Evolutionary conservation across 805 yeast genomes (phyloP).

Genomic region (Ogataea dorogensis): DNA sequence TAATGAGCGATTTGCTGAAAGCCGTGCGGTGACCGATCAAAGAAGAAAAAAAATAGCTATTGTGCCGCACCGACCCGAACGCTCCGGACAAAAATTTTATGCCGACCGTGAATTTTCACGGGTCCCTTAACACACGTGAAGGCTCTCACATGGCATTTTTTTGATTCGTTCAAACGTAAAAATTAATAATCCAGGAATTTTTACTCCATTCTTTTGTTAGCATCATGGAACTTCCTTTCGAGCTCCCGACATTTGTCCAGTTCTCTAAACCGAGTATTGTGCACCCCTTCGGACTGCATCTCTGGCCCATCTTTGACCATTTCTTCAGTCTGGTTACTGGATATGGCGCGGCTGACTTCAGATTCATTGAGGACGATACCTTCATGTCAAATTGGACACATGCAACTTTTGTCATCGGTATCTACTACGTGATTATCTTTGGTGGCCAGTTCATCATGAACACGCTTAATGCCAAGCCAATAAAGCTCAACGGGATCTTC

Average conservation of each 20-base stretch:
- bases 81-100: too few species aligned
- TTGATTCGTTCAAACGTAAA: background rate
- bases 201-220: slow-evolving; percentile 1
- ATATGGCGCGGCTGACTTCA: slow-evolving; percentile 63
- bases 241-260: slow-evolving; percentile 26
- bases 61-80: background rate
- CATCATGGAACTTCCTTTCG: slow-evolving; percentile 13
- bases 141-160: slow-evolving; percentile 1
- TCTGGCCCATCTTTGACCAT: slow-evolving; percentile 67
- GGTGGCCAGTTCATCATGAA: slow-evolving; percentile 75
- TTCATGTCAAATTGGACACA: slow-evolving; percentile 65
- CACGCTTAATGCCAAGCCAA: slow-evolving; percentile 53
- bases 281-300: slow-evolving; percentile 53
- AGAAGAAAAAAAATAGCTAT: too few species aligned
- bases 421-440: slow-evolving; percentile 79
- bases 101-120: too few species aligned
- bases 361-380: slow-evolving; percentile 62
- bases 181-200: slow-evolving; percentile 5
- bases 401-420: slow-evolving; percentile 48
- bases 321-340: slow-evolving; percentile 46
- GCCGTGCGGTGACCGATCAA: too few species aligned
- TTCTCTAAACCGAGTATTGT: slow-evolving; percentile 29
- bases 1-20: slow-evolving; percentile 1
- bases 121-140: slow-evolving; percentile 4
- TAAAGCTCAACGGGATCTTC: slow-evolving; percentile 72